Evolutionary conservation across 495 filamentous ascomycete species (phyloP), one percentile per base, ranked within the genome.

Genomic region (Aspergillus bridgeri): DNA sequence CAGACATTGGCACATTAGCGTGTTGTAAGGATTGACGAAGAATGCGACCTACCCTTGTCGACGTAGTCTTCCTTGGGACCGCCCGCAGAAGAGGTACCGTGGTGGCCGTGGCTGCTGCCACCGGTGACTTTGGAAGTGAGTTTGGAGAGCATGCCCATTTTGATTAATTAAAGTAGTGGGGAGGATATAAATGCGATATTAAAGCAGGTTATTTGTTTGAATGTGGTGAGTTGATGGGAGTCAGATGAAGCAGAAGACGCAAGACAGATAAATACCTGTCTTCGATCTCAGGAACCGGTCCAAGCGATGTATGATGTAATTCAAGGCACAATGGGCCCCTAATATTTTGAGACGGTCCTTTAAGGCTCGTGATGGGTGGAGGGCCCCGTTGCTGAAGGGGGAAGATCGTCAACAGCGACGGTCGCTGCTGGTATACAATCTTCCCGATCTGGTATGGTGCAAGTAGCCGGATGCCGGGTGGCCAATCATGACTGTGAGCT

Each of bases 1-100:
- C 1, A 23, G 13, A 15, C 23, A 25, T 23, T n/a, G n/a, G 18
- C 22, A 5, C n/a, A n/a, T 46, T 21, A 21, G 20, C 6, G 9
- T 27, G 23, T 20, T 21, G 29, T 25, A 2, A 2, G 24, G 17
- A 52, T 11, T 11, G 18, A 52, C 4, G 27, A n/a, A 21, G 4
- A 49, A 1, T n/a, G 20, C 13, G 46, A 42, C 62, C 42, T 33
- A 78, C 75, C 75, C 60, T 78, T 78, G 59, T 78, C 75, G 18
- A 76, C 44, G 49, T 77, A 77, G 58, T 79, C 75, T 42, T 78
- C 73, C 33, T 38, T 38, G 33, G 33, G 33, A 38, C 33, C 33
- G 9, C 33, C 33, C 11, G 33, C 11, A 13, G 33, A 38, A 13
- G 33, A 38, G 33, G 8, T 1, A 15, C 33, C 33, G 33, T 15